phyloP scores from a whole-genome alignment of 768 basidiomycete genomes.

The Tylopilus vinaceipallidus region DNA sequence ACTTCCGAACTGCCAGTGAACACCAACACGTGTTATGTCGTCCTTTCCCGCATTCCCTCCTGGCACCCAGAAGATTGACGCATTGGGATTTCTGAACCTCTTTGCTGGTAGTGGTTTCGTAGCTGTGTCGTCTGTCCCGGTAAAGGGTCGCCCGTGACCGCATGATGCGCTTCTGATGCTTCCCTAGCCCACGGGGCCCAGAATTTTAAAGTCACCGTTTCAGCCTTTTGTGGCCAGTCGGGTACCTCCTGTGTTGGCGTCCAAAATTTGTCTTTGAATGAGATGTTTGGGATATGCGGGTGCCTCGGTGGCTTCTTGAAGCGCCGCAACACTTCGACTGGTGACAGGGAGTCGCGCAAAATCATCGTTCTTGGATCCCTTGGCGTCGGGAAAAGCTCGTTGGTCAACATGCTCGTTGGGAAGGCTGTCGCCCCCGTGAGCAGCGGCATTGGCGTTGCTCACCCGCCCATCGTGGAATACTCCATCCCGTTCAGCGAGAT shows the following conservation, averaged over 20 bases:
- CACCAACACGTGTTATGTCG: constrained; percentile 1
- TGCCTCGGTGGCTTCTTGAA: background rate
- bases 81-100: background rate
- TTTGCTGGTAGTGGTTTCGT: background rate
- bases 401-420: constrained; percentile 38
- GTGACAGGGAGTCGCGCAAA: constrained; percentile 6
- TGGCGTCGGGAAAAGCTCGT: constrained; percentile 39
- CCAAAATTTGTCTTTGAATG: background rate
- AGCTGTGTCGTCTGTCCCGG: background rate
- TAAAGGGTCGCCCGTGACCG: background rate
- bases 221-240: background rate
- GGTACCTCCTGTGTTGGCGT: background rate
- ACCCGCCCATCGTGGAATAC: constrained; percentile 15
- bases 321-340: background rate
- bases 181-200: background rate
- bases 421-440: constrained; percentile 26
- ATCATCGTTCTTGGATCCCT: constrained; percentile 26
- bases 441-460: constrained; percentile 15
- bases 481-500: constrained; percentile 3
- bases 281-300: background rate
- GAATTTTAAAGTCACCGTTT: background rate
- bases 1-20: background rate
- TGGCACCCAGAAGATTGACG: background rate
- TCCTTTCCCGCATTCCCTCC: background rate
- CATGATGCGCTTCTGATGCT: background rate